Base-by-base conservation (phyloP, 192 early-diverging fungal species). In the Haplosporangium gracile region DNA sequence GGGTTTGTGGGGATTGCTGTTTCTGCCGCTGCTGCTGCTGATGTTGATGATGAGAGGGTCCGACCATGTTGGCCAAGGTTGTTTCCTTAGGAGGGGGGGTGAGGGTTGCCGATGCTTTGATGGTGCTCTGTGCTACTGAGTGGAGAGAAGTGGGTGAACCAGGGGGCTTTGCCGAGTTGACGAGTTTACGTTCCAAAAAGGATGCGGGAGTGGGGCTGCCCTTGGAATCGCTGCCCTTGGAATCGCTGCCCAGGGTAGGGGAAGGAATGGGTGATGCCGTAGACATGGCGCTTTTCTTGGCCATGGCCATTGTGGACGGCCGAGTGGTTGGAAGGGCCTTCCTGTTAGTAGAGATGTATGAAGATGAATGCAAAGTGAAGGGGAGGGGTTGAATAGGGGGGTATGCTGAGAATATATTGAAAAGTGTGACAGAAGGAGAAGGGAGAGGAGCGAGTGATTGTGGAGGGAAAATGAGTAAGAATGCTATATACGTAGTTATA, bases 141-240 rank as follows among this genome's bases (percentile, higher is more conserved):
- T 29, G 75, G 45, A 38, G 5, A 13, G 57, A 15, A 51, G n/a
- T 29, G 20, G 78, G 40, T 40, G 76, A 18, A 13, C 18, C 22
- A 20, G 43, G 36, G 6, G 79, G 40, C 34, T 68, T 49, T 71
- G 74, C 26, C 34, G 60, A 32, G 43, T 79, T 85, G n/a, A 85
- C 77, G 8, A 77, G 77, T 29, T 85, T 85, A 1, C 82, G 72
- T 49, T 79, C 79, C 55, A 72, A 5, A 24, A 79, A 69, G 26
- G 78, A 68, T 1, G 74, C 4, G 18, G 76, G 47, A 2, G 13
- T 32, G 16, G 63, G 42, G 7, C 47, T 72, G 4, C 42, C 5
- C 47, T 72, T 73, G 5, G 75, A 5, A 29, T 47, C 26, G 32
- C 47, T 26, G 55, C 22, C 60, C 10, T n/a, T n/a, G 5, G 75